Evolutionary conservation across 768 basidiomycete species (phyloP).

Genomic region (Kondoa subrosea): DNA sequence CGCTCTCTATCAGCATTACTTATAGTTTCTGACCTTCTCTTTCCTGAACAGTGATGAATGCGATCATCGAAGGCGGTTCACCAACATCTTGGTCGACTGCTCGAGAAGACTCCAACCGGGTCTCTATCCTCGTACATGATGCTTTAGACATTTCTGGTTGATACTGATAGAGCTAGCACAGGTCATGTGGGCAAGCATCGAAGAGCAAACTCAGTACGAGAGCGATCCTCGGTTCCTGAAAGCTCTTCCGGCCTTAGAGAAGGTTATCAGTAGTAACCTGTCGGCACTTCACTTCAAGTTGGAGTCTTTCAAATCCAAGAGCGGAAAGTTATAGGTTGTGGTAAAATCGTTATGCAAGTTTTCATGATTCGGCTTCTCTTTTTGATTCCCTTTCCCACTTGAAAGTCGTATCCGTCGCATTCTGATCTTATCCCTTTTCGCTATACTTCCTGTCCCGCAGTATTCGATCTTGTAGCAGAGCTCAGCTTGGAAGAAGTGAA

Average conservation of each 20-base stretch:
- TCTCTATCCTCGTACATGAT: not conserved
- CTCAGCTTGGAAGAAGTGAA: too few relatives aligned
- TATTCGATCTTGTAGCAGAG: too few relatives aligned
- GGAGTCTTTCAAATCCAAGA: not conserved
- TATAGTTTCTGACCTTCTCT: too few relatives aligned
- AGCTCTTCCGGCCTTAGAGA: not conserved
- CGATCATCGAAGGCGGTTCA: not conserved
- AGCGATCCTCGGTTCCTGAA: not conserved
- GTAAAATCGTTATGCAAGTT: too few relatives aligned
- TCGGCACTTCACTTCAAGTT: not conserved
- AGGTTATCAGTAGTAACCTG: not conserved
- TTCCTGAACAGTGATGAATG: not conserved
- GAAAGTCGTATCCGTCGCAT: too few relatives aligned
- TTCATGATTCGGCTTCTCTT: too few relatives aligned
- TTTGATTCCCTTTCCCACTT: too few relatives aligned
- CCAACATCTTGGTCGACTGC: not conserved
- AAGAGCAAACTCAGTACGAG: not conserved
- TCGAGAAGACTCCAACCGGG: not conserved
- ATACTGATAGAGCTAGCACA: not conserved
- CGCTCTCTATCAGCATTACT: too few relatives aligned
- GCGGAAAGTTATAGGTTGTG: too few relatives aligned
- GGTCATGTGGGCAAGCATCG: not conserved
- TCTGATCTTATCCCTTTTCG: too few relatives aligned
- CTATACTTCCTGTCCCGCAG: too few relatives aligned
- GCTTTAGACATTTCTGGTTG: not conserved